A percentile compares a stretch with the other conserved stretches of the same genome.
These are phyloP conservation scores for Zea luxurians DNA, from an alignment of 176 grass and related monocot species.

Conservation along the genomic window DNA sequence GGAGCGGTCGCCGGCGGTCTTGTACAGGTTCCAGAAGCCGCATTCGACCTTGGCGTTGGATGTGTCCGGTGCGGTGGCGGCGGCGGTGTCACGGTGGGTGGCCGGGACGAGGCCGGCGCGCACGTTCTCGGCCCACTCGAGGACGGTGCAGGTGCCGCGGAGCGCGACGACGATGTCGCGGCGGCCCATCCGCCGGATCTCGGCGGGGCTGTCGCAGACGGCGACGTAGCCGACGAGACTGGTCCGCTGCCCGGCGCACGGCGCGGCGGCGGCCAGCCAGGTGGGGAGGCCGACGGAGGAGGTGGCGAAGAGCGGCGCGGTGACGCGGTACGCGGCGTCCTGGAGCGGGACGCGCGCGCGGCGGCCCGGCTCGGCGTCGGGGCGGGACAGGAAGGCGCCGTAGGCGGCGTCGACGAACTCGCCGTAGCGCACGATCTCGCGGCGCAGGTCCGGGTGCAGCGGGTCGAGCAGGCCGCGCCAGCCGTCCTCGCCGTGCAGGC, in stretches of 20 bases:
- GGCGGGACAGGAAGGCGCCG: constrained; percentile 45
- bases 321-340: constrained; percentile 52
- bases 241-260: constrained; percentile 41
- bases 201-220: constrained; percentile 46
- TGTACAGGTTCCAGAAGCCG: constrained; percentile 64
- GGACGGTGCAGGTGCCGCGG: constrained; percentile 64
- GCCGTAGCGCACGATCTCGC: constrained; percentile 63
- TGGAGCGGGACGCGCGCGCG: constrained; percentile 32
- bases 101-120: constrained; percentile 55
- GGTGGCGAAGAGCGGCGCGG: constrained; percentile 51
- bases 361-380: constrained; percentile 38
- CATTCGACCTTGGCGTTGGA: constrained; percentile 54
- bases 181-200: constrained; percentile 65
- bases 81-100: background rate
- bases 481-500: constrained; percentile 37
- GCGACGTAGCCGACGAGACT: constrained; percentile 67
- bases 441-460: constrained; percentile 61
- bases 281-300: constrained; percentile 37
- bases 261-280: constrained; percentile 40
- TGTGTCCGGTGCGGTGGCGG: no score
- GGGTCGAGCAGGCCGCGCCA: constrained; percentile 63
- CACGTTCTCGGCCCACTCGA: constrained; percentile 75
- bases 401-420: constrained; percentile 66
- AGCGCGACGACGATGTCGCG: constrained; percentile 67
- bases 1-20: constrained; percentile 25